Evolutionary conservation across 2,329 filamentous ascomycete species (phyloP).

Genomic region (Aspergillus tamarii): DNA sequence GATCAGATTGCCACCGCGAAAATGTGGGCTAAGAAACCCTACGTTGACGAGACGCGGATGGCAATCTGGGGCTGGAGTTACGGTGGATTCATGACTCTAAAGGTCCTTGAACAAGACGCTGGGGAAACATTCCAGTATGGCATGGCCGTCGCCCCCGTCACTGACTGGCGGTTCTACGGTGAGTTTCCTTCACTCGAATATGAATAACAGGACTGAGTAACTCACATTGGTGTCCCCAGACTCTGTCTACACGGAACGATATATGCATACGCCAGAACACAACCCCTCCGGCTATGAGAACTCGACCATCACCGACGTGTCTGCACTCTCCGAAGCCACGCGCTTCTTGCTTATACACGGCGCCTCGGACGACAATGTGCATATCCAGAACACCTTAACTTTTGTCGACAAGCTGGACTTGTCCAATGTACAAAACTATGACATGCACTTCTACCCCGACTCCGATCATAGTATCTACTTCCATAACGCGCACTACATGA

Average conservation of each 20-base stretch:
- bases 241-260: slow-evolving; percentile 59
- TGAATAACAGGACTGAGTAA: not conserved
- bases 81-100: slow-evolving; percentile 92
- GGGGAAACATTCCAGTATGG: slow-evolving; percentile 92
- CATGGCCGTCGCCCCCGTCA: slow-evolving; percentile 98
- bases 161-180: slow-evolving; percentile 92
- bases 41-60: slow-evolving; percentile 79
- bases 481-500: slow-evolving; percentile 86
- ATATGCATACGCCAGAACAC: slow-evolving; percentile 91
- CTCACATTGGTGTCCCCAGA: slow-evolving; percentile 24
- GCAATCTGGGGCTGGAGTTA: slow-evolving; percentile 99
- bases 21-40: slow-evolving; percentile 77
- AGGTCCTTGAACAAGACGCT: slow-evolving; percentile 88
- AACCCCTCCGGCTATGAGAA: slow-evolving; percentile 78
- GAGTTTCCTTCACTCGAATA: slow-evolving; percentile 14
- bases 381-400: slow-evolving; percentile 90
- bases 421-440: slow-evolving; percentile 84
- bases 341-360: slow-evolving; percentile 96
- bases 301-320: slow-evolving; percentile 73
- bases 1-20: slow-evolving; percentile 92
- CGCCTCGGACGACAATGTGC: slow-evolving; percentile 95
- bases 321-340: slow-evolving; percentile 73
- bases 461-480: slow-evolving; percentile 95
- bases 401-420: slow-evolving; percentile 86
- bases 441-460: slow-evolving; percentile 95